Evolutionary conservation across 352 stramenopile species (phyloP), one percentile per base, ranked within the genome.

Genomic region (Phytopythium ostracodes): DNA sequence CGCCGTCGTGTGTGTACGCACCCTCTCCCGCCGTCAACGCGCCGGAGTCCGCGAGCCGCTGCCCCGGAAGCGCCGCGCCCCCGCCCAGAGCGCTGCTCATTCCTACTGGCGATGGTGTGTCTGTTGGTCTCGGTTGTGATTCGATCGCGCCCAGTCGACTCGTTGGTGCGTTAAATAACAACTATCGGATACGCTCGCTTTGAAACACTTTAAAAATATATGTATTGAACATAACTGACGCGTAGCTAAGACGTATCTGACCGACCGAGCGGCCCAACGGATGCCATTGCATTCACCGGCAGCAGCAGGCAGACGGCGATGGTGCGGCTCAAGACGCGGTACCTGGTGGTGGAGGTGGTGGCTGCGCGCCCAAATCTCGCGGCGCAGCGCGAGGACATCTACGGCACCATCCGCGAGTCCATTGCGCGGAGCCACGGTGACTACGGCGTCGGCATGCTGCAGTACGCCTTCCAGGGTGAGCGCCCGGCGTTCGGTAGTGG

Each of bases 381-480:
- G 29, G 51, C 82, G n/a, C 73, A 85, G 65, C 84, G 77, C 57
- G 81, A 91, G 54, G 77, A 91, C 51, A 73, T 92, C 18, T 62
- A 73, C 4, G 36, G 46, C 2, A 54, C 82, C 38, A 81, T 92
- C 54, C 81, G 76, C 54, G 81, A 89, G 31, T 89, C 81, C 7
- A 82, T 91, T 58, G 70, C 65, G 66, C 75, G 75, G 55, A 87
- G 72, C 63, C 89, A 91, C 59, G 83, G 83, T 24, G 83, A 92
- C 62, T 84, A 84, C 42, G 81, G 80, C 42, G 76, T 77, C 14
- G 81, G 83, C 10, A 64, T 87, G 60, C 66, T 82, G 25, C 81
- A 91, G 65, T 91, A 88, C 69, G 76, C 83, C n/a, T 91, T 91
- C 62, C 81, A 92, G 84, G 83, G 81, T 89, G 24, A 52, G 52